Evolutionary conservation across 192 early-diverging fungal species (phyloP), one percentile per base, ranked within the genome.

Genomic region (Cladochytrium replicatum): DNA sequence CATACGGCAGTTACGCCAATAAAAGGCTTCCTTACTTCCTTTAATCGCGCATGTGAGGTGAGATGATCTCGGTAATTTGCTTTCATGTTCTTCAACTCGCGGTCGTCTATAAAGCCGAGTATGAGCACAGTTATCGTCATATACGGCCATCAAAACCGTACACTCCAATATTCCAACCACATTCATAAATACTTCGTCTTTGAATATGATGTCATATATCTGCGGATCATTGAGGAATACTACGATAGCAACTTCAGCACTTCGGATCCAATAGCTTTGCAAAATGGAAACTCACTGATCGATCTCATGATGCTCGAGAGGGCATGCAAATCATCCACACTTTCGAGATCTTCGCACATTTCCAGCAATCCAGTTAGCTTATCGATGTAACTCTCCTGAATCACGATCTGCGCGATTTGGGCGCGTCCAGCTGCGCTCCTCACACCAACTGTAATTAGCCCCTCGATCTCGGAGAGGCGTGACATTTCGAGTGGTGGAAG

Each of bases 131-230:
- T 22, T 21, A 17, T 29, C 9, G 34, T 6, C 17, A 15, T 29
- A n/a, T n/a, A n/a, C n/a, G n/a, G n/a, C n/a, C n/a, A n/a, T 29
- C 34, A 3, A 28, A 43, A 39, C 17, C 69, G 58, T 59, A 87
- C 84, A 88, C 78, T 97, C 92, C 29, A 97, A 59, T 65, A 91
- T 86, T 8, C 88, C 89, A 8, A 85, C 67, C 1, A 87, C 71
- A 26, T 58, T 58, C 11, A 78, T 43, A 47, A 94, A 83, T 41
- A 79, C 57, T 6, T 87, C 86, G 48, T 96, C 91, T 47, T 74
- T 68, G 32, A 89, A 61, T 13, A 95, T 72, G 21, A 65, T 64
- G 45, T 86, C 79, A 42, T 86, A 82, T 25, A 97, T 68, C 2
- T 69, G 58, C 9, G 70, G 74, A 52, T 91, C 86, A 55, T 89